Evolutionary conservation across 2,329 filamentous ascomycete genomes (phyloP).

Genomic region (Diaporthe nobilis): DNA sequence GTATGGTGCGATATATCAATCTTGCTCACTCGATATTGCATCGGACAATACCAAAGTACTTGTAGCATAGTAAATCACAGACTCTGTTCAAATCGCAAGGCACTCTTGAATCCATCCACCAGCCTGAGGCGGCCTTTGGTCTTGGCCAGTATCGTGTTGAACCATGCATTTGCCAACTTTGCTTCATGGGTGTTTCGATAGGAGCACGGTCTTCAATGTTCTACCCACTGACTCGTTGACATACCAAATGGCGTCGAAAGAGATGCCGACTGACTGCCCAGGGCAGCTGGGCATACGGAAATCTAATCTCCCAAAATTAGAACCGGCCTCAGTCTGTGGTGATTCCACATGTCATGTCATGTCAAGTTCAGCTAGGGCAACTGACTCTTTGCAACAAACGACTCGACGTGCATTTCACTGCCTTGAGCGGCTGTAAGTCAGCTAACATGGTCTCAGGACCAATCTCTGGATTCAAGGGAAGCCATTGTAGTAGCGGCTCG

Average conservation of each 20-base stretch:
- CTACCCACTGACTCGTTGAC: too few species aligned
- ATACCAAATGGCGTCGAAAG: too few species aligned
- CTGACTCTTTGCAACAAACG: not conserved
- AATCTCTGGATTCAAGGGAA: too few species aligned
- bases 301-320: not conserved
- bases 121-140: too few species aligned
- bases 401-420: too few species aligned
- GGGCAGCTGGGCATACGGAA: too few species aligned
- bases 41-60: slow-evolving; percentile 1
- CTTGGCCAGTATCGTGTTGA: too few species aligned
- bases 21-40: not conserved
- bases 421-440: not conserved
- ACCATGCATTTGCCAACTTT: not conserved
- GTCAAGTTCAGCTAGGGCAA: not conserved
- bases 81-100: not conserved
- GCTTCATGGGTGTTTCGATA: too few species aligned
- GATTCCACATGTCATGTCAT: not conserved
- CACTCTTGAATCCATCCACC: not conserved
- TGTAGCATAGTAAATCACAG: slow-evolving; percentile 15
- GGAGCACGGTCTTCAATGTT: not conserved
- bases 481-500: too few species aligned
- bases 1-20: not conserved
- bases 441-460: not conserved
- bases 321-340: not conserved
- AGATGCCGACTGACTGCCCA: too few species aligned